phyloP scores from a whole-genome alignment of 371 early-diverging fungal genomes.

The Umbelopsis sp. region DNA sequence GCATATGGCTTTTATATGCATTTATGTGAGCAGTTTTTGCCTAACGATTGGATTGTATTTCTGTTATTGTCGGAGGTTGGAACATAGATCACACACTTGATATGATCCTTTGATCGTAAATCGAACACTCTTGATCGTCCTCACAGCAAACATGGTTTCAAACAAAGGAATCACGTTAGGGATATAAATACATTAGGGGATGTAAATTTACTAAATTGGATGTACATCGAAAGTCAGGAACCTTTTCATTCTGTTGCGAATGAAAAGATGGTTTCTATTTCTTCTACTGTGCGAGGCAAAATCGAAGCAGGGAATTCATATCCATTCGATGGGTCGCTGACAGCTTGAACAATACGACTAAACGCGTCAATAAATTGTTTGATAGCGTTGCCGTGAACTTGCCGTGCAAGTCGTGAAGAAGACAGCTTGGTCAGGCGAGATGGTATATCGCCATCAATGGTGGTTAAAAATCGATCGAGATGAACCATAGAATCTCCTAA shows the following conservation, averaged over 20 bases:
- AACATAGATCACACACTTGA: neutral
- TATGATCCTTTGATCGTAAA: too few species aligned
- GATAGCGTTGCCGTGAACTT: conserved; percentile 48
- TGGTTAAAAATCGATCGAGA: conserved; percentile 70
- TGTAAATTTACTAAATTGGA: neutral
- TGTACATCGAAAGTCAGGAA: too few species aligned
- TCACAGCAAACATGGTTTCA: too few species aligned
- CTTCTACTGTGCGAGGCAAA: conserved; percentile 70
- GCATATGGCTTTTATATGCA: too few species aligned
- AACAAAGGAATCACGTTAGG: too few species aligned
- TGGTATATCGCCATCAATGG: conserved; percentile 52
- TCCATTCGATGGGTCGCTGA: conserved; percentile 65
- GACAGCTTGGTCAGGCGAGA: conserved; percentile 51
- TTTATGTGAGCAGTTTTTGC: neutral
- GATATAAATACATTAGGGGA: too few species aligned
- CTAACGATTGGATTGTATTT: neutral
- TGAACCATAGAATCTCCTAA: conserved; percentile 58
- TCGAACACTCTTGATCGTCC: too few species aligned
- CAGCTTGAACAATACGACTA: conserved; percentile 55
- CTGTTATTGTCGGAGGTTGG: neutral
- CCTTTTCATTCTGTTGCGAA: conserved; percentile 27
- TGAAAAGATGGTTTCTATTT: conserved; percentile 74
- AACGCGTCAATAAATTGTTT: conserved; percentile 68
- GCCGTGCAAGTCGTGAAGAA: conserved; percentile 43
- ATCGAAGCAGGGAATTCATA: conserved; percentile 70